Evolutionary conservation across 495 filamentous ascomycete species (phyloP).

Genomic region (Xylaria telfairii): DNA sequence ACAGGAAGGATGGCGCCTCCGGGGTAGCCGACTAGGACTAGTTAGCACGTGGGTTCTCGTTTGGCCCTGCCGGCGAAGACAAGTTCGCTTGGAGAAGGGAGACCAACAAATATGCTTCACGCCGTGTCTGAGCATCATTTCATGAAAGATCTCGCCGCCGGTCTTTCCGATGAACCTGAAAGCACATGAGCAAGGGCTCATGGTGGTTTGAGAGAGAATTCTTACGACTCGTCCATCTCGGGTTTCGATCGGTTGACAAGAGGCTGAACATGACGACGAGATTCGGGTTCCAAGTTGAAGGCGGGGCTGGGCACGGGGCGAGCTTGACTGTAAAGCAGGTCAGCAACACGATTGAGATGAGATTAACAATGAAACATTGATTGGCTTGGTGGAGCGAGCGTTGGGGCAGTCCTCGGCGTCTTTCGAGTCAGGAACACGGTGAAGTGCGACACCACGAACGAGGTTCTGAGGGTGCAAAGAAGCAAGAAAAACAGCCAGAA

Average conservation of each 20-base stretch:
- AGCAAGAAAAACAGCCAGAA: slow-evolving; percentile 2
- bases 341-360: slow-evolving; percentile 6
- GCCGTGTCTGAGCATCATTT: slow-evolving; percentile 94
- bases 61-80: background rate
- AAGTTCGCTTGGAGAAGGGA: slow-evolving; percentile 6
- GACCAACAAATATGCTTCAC: slow-evolving; percentile 91
- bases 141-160: slow-evolving; percentile 97
- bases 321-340: slow-evolving; percentile 12
- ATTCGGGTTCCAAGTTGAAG: slow-evolving; percentile 10
- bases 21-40: slow-evolving; percentile 67
- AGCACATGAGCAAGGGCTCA: slow-evolving; percentile 12
- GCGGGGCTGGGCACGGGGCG: background rate
- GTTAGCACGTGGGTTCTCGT: slow-evolving; percentile 9
- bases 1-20: slow-evolving; percentile 84
- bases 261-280: slow-evolving; percentile 10
- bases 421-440: slow-evolving; percentile 7
- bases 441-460: background rate
- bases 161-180: slow-evolving; percentile 67
- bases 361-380: slow-evolving; percentile 11
- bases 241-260: slow-evolving; percentile 6
- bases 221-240: slow-evolving; percentile 8
- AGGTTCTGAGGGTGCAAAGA: slow-evolving; percentile 8
- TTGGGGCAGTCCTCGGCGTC: slow-evolving; percentile 5
- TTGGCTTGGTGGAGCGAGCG: background rate
- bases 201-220: slow-evolving; percentile 9